Evolutionary conservation across 257 asterid species (phyloP), one percentile per base, ranked within the genome.

Genomic region (Scutellaria minor): DNA sequence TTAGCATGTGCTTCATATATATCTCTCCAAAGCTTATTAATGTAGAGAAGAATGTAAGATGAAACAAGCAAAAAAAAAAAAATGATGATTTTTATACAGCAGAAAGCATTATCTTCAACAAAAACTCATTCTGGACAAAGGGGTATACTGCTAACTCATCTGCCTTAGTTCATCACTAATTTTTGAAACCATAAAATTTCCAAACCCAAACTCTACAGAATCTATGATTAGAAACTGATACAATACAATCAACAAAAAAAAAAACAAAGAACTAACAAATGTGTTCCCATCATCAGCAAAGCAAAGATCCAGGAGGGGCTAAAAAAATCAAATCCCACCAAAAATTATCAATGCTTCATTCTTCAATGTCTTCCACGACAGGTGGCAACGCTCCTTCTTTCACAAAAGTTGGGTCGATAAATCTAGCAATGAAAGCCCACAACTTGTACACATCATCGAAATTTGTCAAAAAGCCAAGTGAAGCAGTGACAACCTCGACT

Each of bases 401-500:
- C 73, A 85, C 88, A 57, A 90, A 93, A 3, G 66, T 39, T 2
- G 97, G 97, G 66, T 89, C 87, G 42, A 93, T 89, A 85, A 93
- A 93, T 59, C 85, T 90, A 7, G 96, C 97, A 69, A 90, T 92
- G 62, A 93, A 93, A 7, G 90, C 96, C 98, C 98, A 93, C 88
- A 93, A 71, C 85, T 89, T 90, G 44, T 87, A 93, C 15, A 90
- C 98, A 81, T 93, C 98, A 18, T 86, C 95, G 62, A 93, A 93
- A 77, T 93, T 87, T 51, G 88, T 81, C 82, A 93, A 78, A 66
- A 93, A 93, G 58, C 96, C 87, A 66, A 93, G 98, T 42, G 97
- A 89, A 63, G 98, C 98, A 51, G 98, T 93, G 58, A 93, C 95
- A 59, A 93, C 98, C 83, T 93, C 97, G 6, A 93, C 93, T 74